Conservation (phyloP, 805 yeast genomes). For the Debaryomyces prosopidis region DNA sequence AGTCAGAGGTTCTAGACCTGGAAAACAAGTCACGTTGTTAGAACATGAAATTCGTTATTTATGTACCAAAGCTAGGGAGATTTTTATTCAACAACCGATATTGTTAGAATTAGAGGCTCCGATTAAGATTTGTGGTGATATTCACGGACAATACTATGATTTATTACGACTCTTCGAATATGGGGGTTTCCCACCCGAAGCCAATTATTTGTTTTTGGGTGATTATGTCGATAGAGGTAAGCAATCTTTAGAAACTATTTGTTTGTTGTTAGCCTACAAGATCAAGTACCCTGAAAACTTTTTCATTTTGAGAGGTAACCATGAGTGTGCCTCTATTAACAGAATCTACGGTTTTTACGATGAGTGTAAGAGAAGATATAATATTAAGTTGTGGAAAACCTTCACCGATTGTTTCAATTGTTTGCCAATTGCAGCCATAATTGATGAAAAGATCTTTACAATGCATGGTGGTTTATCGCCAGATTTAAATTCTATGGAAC, state of each 20-base stretch:
- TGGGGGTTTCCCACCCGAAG: constrained; percentile 99
- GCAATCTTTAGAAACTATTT: constrained; percentile 94
- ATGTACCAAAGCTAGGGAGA: constrained; percentile 97
- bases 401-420: constrained; percentile 98
- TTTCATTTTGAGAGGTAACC: constrained; percentile 95
- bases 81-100: constrained; percentile 96
- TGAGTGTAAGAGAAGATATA: constrained; percentile 97
- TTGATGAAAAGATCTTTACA: constrained; percentile 96
- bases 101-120: constrained; percentile 96
- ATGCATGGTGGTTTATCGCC: constrained; percentile 99
- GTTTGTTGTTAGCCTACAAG: constrained; percentile 90
- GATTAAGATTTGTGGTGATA: constrained; percentile 95
- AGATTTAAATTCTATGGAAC: constrained; percentile 97
- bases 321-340: constrained; percentile 97
- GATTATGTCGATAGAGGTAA: constrained; percentile 99
- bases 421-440: constrained; percentile 96
- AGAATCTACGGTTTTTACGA: constrained; percentile 98
- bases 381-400: constrained; percentile 97
- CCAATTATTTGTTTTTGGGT: constrained; percentile 92
- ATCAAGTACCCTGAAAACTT: constrained; percentile 98
- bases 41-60: constrained; percentile 93
- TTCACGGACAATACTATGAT: constrained; percentile 98
- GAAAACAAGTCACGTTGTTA: constrained; percentile 90
- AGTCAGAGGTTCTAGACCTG: constrained; percentile 98
- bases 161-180: constrained; percentile 92